Percentiles rank a stretch among this genome's conserved stretches.
phyloP scores from a whole-genome alignment of 768 basidiomycete genomes.

The Rhizopogon salebrosus region DNA sequence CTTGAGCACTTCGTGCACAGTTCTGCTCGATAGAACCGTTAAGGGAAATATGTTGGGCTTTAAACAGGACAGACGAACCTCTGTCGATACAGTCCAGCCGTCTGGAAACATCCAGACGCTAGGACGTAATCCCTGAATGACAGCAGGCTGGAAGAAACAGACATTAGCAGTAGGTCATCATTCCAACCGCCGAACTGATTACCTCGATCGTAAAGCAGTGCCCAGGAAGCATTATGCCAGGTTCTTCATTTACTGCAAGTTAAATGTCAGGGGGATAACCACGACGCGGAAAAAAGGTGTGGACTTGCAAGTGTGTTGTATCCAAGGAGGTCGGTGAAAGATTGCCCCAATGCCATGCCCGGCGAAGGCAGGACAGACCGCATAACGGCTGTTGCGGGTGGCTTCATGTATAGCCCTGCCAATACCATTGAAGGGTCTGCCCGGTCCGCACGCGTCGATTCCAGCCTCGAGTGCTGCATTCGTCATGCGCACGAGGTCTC shows the following conservation, averaged over 20 bases:
- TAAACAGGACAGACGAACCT: slow-evolving; percentile 38
- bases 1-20: slow-evolving; percentile 78
- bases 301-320: slow-evolving; percentile 65
- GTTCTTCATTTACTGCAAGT: slow-evolving; percentile 72
- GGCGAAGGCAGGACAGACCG: slow-evolving; percentile 65
- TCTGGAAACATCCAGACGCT: slow-evolving; percentile 79
- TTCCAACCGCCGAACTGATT: slow-evolving; percentile 1
- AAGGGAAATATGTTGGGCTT: not conserved
- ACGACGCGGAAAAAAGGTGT: not conserved
- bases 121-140: slow-evolving; percentile 72
- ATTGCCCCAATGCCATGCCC: slow-evolving; percentile 84
- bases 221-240: slow-evolving; percentile 75
- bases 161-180: not conserved
- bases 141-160: slow-evolving; percentile 46
- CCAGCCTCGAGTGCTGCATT: slow-evolving; percentile 62
- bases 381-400: slow-evolving; percentile 37
- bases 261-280: not conserved
- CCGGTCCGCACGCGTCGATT: slow-evolving; percentile 73
- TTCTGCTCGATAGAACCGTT: slow-evolving; percentile 38
- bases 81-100: slow-evolving; percentile 90
- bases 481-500: slow-evolving; percentile 58
- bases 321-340: slow-evolving; percentile 83
- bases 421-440: slow-evolving; percentile 61
- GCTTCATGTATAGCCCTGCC: slow-evolving; percentile 63
- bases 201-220: slow-evolving; percentile 95